These are phyloP conservation scores for Coniochaeta sp. DNA, from an alignment of 2,329 filamentous ascomycete genomes.

Conservation along the genomic window DNA sequence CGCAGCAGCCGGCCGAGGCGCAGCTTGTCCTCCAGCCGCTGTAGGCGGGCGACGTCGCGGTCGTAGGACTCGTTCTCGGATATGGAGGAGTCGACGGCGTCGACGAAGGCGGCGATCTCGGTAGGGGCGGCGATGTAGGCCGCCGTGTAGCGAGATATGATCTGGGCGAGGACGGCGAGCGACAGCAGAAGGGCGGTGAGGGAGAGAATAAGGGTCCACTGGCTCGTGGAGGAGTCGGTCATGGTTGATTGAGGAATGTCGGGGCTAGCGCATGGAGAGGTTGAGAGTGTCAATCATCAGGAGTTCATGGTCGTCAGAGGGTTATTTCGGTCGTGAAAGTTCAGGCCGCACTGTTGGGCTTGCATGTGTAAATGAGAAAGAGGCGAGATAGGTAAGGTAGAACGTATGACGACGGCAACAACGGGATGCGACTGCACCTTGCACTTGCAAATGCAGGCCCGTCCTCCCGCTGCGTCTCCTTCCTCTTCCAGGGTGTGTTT, in stretches of 20 bases:
- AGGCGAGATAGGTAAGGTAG: neutral
- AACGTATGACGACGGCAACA: constrained; percentile 6
- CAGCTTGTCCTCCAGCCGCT: constrained; percentile 55
- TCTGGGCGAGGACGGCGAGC: constrained; percentile 45
- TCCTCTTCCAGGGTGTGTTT: no score
- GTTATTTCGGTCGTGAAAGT: neutral
- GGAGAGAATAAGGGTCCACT: constrained; percentile 52
- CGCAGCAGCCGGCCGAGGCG: constrained; percentile 50
- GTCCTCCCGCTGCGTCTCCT: neutral
- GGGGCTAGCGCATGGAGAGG: neutral
- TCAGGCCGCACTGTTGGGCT: neutral
- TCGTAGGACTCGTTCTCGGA: constrained; percentile 60
- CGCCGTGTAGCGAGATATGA: constrained; percentile 41
- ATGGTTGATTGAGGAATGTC: constrained; percentile 31
- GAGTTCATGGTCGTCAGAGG: neutral
- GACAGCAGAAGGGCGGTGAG: constrained; percentile 52
- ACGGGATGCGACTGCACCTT: constrained; percentile 1
- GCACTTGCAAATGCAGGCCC: neutral
- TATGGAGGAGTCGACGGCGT: constrained; percentile 54
- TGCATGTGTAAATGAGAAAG: constrained; percentile 8
- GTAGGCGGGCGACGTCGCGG: constrained; percentile 49
- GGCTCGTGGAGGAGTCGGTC: constrained; percentile 42
- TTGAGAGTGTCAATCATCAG: neutral
- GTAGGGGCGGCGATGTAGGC: constrained; percentile 52
- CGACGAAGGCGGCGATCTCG: constrained; percentile 51